Evolutionary conservation across 768 basidiomycete species (phyloP).

Genomic region (Phanerochaete sordida): DNA sequence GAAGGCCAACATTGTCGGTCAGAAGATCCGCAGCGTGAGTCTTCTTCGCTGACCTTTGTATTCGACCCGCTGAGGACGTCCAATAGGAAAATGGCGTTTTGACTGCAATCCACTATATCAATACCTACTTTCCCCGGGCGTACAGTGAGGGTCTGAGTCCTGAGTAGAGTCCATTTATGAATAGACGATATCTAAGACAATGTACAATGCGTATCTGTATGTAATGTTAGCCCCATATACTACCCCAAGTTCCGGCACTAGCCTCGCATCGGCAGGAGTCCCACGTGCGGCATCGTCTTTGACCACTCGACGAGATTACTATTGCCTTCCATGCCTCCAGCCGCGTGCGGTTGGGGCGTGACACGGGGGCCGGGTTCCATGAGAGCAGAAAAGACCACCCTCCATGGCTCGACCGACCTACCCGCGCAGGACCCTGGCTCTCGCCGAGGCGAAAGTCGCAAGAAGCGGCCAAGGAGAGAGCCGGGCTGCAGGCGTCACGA

Average conservation of each 20-base stretch:
- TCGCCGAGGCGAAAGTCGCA: neutral
- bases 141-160: slow-evolving; percentile 18
- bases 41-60: neutral
- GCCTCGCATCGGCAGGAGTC: slow-evolving; percentile 79
- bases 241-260: slow-evolving; percentile 72
- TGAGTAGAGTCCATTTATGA: slow-evolving; percentile 5
- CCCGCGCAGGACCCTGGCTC: slow-evolving; percentile 8
- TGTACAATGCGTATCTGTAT: neutral
- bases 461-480: neutral
- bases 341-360: neutral
- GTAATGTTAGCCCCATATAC: slow-evolving; percentile 77
- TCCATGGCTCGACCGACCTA: slow-evolving; percentile 7
- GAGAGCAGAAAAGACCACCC: slow-evolving; percentile 5
- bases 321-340: slow-evolving; percentile 32
- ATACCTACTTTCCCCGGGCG: slow-evolving; percentile 47
- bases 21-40: slow-evolving; percentile 39
- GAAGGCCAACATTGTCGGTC: slow-evolving; percentile 47
- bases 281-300: slow-evolving; percentile 61
- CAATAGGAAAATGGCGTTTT: slow-evolving; percentile 54
- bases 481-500: neutral
- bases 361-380: slow-evolving; percentile 4
- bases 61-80: neutral
- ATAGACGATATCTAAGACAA: neutral
- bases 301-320: slow-evolving; percentile 46
- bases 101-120: slow-evolving; percentile 53